Conservation (phyloP, 805 yeast genomes). For the Saccharomycopsis sp. region DNA sequence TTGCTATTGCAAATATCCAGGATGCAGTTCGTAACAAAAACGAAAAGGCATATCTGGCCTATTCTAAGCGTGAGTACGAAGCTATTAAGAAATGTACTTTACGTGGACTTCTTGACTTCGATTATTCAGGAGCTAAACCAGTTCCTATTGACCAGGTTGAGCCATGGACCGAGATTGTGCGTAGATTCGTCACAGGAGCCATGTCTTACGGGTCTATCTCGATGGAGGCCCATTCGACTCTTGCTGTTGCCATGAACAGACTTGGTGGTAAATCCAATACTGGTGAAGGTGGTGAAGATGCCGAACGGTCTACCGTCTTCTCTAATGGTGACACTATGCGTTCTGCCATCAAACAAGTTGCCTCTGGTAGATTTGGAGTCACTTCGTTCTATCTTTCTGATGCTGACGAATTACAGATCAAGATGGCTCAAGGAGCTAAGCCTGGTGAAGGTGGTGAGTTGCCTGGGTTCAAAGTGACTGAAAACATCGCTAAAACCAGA, state of each 20-base stretch:
- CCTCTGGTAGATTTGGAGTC: slow-evolving; percentile 97
- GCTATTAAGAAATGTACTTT: slow-evolving; percentile 90
- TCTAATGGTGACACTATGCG: slow-evolving; percentile 96
- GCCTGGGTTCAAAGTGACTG: slow-evolving; percentile 89
- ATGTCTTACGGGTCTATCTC: slow-evolving; percentile 99
- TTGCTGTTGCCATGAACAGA: slow-evolving; percentile 98
- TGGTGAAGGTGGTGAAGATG: slow-evolving; percentile 99
- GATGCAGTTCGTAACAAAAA: slow-evolving; percentile 98
- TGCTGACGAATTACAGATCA: slow-evolving; percentile 95
- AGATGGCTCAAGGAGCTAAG: slow-evolving; percentile 99
- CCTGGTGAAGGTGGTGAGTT: slow-evolving; percentile 99
- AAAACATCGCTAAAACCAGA: slow-evolving; percentile 85
- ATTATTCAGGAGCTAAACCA: slow-evolving; percentile 59
- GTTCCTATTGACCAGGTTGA: slow-evolving; percentile 97
- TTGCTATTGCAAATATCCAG: slow-evolving; percentile 90
- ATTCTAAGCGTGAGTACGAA: slow-evolving; percentile 83
- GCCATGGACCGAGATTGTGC: slow-evolving; percentile 98
- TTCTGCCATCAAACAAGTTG: slow-evolving; percentile 97
- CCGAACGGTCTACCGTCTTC: slow-evolving; percentile 74
- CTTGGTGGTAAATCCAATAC: slow-evolving; percentile 96
- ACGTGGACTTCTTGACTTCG: slow-evolving; percentile 90
- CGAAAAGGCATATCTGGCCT: slow-evolving; percentile 85
- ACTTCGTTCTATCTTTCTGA: slow-evolving; percentile 91
- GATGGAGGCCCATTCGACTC: slow-evolving; percentile 95
- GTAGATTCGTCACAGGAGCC: slow-evolving; percentile 98